Evolutionary conservation across 805 yeast species (phyloP), one percentile per base, ranked within the genome.

Genomic region (Kluyveromyces aestuarii): DNA sequence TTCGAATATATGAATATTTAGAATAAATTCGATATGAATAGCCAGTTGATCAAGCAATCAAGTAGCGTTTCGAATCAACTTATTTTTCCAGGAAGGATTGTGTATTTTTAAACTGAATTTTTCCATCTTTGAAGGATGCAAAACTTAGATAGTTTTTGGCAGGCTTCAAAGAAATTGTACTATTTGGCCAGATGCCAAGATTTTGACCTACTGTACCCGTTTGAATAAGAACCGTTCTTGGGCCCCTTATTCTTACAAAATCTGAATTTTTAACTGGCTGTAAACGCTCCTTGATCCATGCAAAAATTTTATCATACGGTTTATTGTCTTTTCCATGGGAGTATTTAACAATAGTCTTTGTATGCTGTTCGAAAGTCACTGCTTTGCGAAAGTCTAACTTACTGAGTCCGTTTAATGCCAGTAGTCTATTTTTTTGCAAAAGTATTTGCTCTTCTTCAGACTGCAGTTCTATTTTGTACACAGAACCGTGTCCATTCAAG

Each of bases 181-280:
- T 27, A 13, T 39, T 27, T 11, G 52, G 44, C 40, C 47, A 30
- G 30, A 37, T 14, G 16, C 27, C 27, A 48, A 27, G 27, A 19
- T 16, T 21, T 14, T n/a, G 37, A 14, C 14, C 16, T 36, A 17
- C 18, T 11, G 39, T 10, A n/a, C 27, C 45, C 6, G 45, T 63
- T 51, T 66, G 70, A 1, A 66, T 54, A n/a, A 65, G 48, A 9
- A 66, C 30, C 8, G 60, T 54, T 55, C 70, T 61, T 44, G 70
- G 70, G 2, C 70, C 70, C 33, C 52, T 54, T 2, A 66, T 56
- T 45, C 55, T 57, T n/a, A 64, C 48, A 40, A 58, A 43, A 33
- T 43, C 45, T n/a, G 45, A 19, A n/a, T 36, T 43, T 16, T 27
- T 36, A 8, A 33, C 11, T 8, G 38, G 14, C 27, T 14, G 21